Evolutionary conservation across 73 alveolate species (phyloP).

Genomic region (Paramecium caudatum): DNA sequence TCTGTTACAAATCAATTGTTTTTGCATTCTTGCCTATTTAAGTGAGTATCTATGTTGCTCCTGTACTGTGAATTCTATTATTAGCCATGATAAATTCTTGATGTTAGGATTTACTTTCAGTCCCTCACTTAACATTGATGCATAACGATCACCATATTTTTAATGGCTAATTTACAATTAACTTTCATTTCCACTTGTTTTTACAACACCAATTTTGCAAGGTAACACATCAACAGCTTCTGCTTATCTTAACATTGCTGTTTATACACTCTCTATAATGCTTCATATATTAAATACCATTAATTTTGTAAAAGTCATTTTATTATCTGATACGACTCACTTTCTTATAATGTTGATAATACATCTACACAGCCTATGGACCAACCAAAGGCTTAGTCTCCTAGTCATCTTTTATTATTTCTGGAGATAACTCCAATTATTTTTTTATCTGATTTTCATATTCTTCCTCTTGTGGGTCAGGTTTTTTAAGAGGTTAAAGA

Average conservation of each 20-base stretch:
- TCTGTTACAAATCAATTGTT: background rate
- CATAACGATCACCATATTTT: constrained; percentile 79
- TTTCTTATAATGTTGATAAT: constrained; percentile 32
- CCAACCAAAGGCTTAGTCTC: constrained; percentile 12
- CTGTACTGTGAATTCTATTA: constrained; percentile 66
- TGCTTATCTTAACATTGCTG: constrained; percentile 29
- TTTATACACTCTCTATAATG: constrained; percentile 23
- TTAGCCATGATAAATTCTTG: constrained; percentile 53
- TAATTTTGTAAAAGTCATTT: constrained; percentile 26
- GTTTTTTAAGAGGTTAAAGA: constrained; percentile 11
- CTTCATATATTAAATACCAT: background rate
- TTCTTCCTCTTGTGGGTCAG: constrained; percentile 45
- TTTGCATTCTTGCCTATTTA: constrained; percentile 49
- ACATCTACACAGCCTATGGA: background rate
- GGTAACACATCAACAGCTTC: constrained; percentile 62
- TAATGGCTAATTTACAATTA: constrained; percentile 35
- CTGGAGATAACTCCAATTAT: background rate
- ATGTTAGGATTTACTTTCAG: constrained; percentile 66
- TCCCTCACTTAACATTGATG: constrained; percentile 79
- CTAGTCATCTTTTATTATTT: constrained; percentile 19
- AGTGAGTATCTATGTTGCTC: constrained; percentile 42
- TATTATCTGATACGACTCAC: background rate
- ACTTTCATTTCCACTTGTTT: constrained; percentile 59
- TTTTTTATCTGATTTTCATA: constrained; percentile 17
- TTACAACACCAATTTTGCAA: constrained; percentile 66